Evolutionary conservation across 2,329 filamentous ascomycete species (phyloP).

Genomic region (Orbilia quercus): DNA sequence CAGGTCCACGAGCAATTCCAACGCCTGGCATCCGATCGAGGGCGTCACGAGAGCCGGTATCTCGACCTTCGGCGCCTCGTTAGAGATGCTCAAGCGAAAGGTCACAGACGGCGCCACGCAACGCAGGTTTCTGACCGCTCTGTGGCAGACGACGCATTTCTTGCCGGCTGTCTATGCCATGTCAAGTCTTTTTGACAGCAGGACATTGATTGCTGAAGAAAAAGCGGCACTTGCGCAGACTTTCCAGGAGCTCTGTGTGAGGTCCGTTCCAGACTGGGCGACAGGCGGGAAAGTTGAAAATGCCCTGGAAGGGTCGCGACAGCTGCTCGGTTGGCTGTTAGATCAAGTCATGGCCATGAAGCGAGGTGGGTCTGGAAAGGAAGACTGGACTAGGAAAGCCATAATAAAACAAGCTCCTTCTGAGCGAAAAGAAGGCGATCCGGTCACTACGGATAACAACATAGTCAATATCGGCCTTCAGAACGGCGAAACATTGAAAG

Average conservation of each 20-base stretch:
- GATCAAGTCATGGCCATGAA: slow-evolving; percentile 48
- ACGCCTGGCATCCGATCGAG: slow-evolving; percentile 49
- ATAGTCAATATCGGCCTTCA: slow-evolving; percentile 35
- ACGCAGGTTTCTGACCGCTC: slow-evolving; percentile 43
- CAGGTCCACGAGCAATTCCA: slow-evolving; percentile 38
- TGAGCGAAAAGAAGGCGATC: slow-evolving; percentile 25
- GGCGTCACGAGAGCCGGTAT: slow-evolving; percentile 34
- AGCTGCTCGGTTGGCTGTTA: slow-evolving; percentile 50
- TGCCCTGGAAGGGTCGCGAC: slow-evolving; percentile 46
- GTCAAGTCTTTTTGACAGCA: slow-evolving; percentile 44
- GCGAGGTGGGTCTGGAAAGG: slow-evolving; percentile 48
- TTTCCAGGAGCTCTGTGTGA: slow-evolving; percentile 47
- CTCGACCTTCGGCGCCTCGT: slow-evolving; percentile 46
- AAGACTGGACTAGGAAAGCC: slow-evolving; percentile 50
- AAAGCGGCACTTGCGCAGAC: slow-evolving; percentile 51
- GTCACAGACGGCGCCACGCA: slow-evolving; percentile 43
- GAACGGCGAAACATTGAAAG: slow-evolving; percentile 42
- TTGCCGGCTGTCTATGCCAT: slow-evolving; percentile 46
- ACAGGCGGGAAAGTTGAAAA: slow-evolving; percentile 42
- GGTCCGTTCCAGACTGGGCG: slow-evolving; percentile 48
- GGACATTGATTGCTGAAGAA: slow-evolving; percentile 36
- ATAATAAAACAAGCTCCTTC: slow-evolving; percentile 36
- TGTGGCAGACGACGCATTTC: slow-evolving; percentile 56
- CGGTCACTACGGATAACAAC: slow-evolving; percentile 43
- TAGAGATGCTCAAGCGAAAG: slow-evolving; percentile 54